Evolutionary conservation across 768 basidiomycete genomes (phyloP).

Genomic region (Podaxis pistillaris): DNA sequence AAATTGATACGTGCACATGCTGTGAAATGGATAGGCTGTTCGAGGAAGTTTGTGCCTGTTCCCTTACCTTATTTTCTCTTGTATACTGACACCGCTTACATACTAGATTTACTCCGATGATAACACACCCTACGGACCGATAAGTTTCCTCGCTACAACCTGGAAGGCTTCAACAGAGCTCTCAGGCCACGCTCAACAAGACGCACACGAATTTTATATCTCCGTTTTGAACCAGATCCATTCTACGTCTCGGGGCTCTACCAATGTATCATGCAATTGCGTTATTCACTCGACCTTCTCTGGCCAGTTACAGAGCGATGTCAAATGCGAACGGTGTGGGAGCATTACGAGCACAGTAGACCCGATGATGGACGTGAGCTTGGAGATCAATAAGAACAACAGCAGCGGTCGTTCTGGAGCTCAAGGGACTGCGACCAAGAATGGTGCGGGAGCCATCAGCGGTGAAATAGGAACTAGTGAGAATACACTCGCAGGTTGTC

Average conservation of each 20-base stretch:
- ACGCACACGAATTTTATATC: slow-evolving; percentile 89
- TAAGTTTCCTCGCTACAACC: slow-evolving; percentile 77
- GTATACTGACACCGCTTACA: neutral
- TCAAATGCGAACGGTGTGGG: slow-evolving; percentile 83
- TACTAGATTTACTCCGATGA: slow-evolving; percentile 56
- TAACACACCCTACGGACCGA: slow-evolving; percentile 70
- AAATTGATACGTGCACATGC: slow-evolving; percentile 72
- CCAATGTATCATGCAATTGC: slow-evolving; percentile 82
- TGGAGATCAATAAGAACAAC: slow-evolving; percentile 61
- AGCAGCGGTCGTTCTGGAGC: slow-evolving; percentile 5
- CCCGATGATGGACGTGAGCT: slow-evolving; percentile 87
- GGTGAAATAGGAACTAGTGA: slow-evolving; percentile 44
- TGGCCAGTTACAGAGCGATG: slow-evolving; percentile 84
- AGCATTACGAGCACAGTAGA: slow-evolving; percentile 79
- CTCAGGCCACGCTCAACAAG: slow-evolving; percentile 92
- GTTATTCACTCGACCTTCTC: slow-evolving; percentile 90
- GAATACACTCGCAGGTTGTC: slow-evolving; percentile 71
- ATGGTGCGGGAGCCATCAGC: slow-evolving; percentile 29
- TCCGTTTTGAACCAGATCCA: slow-evolving; percentile 87
- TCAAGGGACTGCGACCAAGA: slow-evolving; percentile 1
- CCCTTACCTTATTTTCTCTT: neutral
- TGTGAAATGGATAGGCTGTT: slow-evolving; percentile 94
- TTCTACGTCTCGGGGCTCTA: slow-evolving; percentile 68
- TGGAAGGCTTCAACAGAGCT: slow-evolving; percentile 83
- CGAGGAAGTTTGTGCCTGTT: slow-evolving; percentile 49